Percentiles rank a stretch among this genome's conserved stretches.
Evolutionary conservation across 495 filamentous ascomycete genomes (phyloP).

Genomic region (Arthonia radiata): DNA sequence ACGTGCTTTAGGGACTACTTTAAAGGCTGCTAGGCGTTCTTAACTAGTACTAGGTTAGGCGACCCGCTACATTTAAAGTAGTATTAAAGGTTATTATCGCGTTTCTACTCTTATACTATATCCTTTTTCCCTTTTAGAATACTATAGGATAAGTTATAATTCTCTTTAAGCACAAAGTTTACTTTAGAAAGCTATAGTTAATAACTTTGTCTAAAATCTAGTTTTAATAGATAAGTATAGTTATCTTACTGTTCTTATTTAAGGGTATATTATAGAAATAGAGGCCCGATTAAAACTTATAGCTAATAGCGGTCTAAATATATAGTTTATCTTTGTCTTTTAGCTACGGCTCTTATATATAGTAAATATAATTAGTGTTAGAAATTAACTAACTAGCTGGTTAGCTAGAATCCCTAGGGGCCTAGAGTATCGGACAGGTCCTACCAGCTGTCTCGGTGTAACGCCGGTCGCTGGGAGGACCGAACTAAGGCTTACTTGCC

Average conservation of each 20-base stretch:
- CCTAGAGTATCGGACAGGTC: too few species aligned
- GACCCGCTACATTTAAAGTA: slow-evolving; percentile 4
- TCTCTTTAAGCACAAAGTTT: slow-evolving; percentile 4
- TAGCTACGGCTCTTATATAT: too few species aligned
- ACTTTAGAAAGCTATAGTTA: slow-evolving; percentile 2
- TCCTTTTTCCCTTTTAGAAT: slow-evolving; percentile 1
- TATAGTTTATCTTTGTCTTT: too few species aligned
- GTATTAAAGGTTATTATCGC: slow-evolving; percentile 2
- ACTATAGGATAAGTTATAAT: slow-evolving; percentile 3
- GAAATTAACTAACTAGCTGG: too few species aligned
- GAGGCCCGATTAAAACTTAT: slow-evolving; percentile 3
- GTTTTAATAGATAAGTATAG: slow-evolving; percentile 1
- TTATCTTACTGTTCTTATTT: slow-evolving; percentile 6
- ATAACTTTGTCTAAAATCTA: slow-evolving; percentile 4
- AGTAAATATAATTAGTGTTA: too few species aligned
- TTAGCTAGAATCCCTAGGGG: too few species aligned
- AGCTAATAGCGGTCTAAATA: too few species aligned
- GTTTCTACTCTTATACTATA: slow-evolving; percentile 3
- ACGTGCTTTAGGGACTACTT: slow-evolving; percentile 2
- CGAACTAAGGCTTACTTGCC: too few species aligned
- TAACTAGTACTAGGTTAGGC: slow-evolving; percentile 3
- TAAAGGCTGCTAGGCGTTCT: slow-evolving; percentile 5
- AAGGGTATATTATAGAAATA: slow-evolving; percentile 3
- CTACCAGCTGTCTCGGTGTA: too few species aligned
- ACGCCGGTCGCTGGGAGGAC: too few species aligned